Evolutionary conservation across 2,329 filamentous ascomycete species (phyloP).

Genomic region (Talaromyces marneffei): DNA sequence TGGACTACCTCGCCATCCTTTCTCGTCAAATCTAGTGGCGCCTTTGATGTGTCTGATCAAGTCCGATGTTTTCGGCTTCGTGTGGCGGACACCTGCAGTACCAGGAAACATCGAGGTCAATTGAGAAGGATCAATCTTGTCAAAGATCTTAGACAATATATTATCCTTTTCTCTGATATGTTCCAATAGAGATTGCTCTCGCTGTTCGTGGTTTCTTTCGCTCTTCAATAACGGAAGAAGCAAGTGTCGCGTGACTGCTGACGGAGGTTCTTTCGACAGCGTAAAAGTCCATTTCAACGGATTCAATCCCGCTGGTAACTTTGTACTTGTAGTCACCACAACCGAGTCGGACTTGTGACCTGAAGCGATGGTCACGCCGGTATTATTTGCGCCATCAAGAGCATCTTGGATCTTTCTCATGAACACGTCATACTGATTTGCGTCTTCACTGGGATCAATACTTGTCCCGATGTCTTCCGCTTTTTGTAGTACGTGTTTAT

Average conservation of each 20-base stretch:
- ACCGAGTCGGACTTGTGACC: slow-evolving; percentile 32
- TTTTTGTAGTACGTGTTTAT: slow-evolving; percentile 42
- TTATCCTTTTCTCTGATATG: slow-evolving; percentile 54
- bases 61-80: slow-evolving; percentile 39
- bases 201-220: slow-evolving; percentile 42
- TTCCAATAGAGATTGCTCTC: slow-evolving; percentile 45
- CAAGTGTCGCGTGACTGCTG: slow-evolving; percentile 44
- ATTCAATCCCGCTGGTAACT: slow-evolving; percentile 50
- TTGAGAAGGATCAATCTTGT: slow-evolving; percentile 52
- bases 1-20: slow-evolving; percentile 38
- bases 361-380: slow-evolving; percentile 26
- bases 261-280: slow-evolving; percentile 38
- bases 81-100: slow-evolving; percentile 41
- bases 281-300: slow-evolving; percentile 49
- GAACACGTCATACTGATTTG: slow-evolving; percentile 51
- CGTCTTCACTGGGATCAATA: slow-evolving; percentile 56
- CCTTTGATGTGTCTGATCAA: slow-evolving; percentile 52
- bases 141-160: slow-evolving; percentile 52
- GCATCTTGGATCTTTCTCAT: slow-evolving; percentile 51
- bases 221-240: slow-evolving; percentile 50
- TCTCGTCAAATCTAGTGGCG: slow-evolving; percentile 49
- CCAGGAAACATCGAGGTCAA: slow-evolving; percentile 53
- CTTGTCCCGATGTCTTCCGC: slow-evolving; percentile 47
- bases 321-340: slow-evolving; percentile 42
- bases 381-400: slow-evolving; percentile 32